Evolutionary conservation across 768 basidiomycete species (phyloP).

Genomic region (Suillus alpinus): DNA sequence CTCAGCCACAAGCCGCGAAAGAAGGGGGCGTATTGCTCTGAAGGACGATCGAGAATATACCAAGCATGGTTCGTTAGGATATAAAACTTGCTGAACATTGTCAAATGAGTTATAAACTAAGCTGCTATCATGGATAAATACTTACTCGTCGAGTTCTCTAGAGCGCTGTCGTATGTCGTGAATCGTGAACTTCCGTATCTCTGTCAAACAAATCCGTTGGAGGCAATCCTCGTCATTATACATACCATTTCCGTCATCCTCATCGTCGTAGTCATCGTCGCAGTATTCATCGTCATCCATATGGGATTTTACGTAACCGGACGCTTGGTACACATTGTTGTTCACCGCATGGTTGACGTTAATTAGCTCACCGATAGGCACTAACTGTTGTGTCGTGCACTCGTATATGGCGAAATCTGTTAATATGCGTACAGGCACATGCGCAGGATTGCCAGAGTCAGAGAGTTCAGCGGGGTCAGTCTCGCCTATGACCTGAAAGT

Average conservation of each 20-base stretch:
- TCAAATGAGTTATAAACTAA: conserved; percentile 6
- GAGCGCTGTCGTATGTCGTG: conserved; percentile 35
- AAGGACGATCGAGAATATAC: conserved; percentile 63
- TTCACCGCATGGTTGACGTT: conserved; percentile 22
- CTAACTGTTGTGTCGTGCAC: conserved; percentile 30
- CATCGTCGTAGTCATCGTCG: conserved; percentile 22
- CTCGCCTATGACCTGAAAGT: conserved; percentile 46
- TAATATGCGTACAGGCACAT: conserved; percentile 56
- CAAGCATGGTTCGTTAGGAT: conserved; percentile 61
- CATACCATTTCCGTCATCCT: conserved; percentile 8
- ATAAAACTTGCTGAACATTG: conserved; percentile 54
- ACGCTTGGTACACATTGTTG: conserved; percentile 33
- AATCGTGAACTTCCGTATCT: conserved; percentile 45
- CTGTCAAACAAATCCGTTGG: conserved; percentile 38
- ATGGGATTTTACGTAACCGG: conserved; percentile 37
- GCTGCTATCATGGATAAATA: background rate
- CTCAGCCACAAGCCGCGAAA: conserved; percentile 47
- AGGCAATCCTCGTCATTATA: conserved; percentile 7
- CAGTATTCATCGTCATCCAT: conserved; percentile 31
- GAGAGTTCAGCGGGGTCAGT: conserved; percentile 21
- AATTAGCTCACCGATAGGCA: conserved; percentile 41
- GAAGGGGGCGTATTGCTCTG: conserved; percentile 41
- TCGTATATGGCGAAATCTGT: conserved; percentile 55
- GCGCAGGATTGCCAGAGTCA: conserved; percentile 29
- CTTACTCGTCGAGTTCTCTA: conserved; percentile 45